Percentiles rank a stretch among this genome's conserved stretches.
These are phyloP conservation scores for Phytophthora pinifolia DNA, from an alignment of 352 stramenopile species.

Conservation along the genomic window DNA sequence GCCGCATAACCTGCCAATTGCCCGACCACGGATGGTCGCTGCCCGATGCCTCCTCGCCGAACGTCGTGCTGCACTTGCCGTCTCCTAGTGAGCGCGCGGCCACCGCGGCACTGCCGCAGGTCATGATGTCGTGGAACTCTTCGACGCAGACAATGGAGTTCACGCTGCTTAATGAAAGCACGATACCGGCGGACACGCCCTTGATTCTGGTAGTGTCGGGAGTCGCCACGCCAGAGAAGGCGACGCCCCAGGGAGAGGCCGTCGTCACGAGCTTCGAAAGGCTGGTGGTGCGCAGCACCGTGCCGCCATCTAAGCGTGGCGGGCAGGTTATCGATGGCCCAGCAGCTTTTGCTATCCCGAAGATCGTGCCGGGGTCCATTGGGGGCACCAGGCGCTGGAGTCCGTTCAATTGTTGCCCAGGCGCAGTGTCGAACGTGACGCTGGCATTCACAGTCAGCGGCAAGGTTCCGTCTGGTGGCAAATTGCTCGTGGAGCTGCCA, in stretches of 20 bases:
- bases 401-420: conserved; percentile 59
- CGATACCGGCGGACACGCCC: conserved; percentile 36
- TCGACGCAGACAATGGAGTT: conserved; percentile 50
- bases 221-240: conserved; percentile 52
- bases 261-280: conserved; percentile 70
- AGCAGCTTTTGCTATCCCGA: conserved; percentile 41
- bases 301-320: conserved; percentile 54
- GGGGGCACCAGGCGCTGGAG: conserved; percentile 45
- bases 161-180: conserved; percentile 42
- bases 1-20: conserved; percentile 48
- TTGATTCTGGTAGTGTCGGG: conserved; percentile 55
- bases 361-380: conserved; percentile 54
- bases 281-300: conserved; percentile 46
- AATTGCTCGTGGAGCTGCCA: conserved; percentile 55
- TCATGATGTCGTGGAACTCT: conserved; percentile 37
- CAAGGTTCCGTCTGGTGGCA: conserved; percentile 37
- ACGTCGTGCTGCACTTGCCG: conserved; percentile 39
- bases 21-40: conserved; percentile 64
- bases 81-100: conserved; percentile 21
- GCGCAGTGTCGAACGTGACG: conserved; percentile 51
- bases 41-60: conserved; percentile 21
- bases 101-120: conserved; percentile 20
- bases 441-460: conserved; percentile 50
- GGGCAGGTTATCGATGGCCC: conserved; percentile 70
- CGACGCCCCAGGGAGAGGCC: conserved; percentile 45